phyloP scores from a whole-genome alignment of 2,329 filamentous ascomycete species.

The Sporothrix phasma region DNA sequence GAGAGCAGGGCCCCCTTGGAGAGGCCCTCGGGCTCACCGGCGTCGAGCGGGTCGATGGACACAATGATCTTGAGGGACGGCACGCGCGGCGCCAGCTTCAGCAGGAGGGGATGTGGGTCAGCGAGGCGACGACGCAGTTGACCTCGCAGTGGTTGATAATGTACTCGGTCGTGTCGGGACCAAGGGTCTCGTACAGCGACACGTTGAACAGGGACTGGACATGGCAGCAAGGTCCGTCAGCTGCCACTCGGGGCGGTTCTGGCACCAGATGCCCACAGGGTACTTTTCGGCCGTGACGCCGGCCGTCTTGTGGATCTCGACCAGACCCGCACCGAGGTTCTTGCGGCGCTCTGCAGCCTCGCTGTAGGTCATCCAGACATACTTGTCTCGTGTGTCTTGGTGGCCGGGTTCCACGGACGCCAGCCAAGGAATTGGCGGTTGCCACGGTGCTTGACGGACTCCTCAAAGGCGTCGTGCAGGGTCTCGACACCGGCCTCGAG shows the following conservation, averaged over 20 bases:
- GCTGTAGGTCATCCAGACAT: constrained; percentile 73
- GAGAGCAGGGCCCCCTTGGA: constrained; percentile 74
- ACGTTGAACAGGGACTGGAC: constrained; percentile 85
- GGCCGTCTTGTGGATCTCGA: constrained; percentile 66
- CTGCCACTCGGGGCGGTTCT: constrained; percentile 85
- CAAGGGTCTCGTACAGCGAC: constrained; percentile 92
- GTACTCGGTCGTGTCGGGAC: constrained; percentile 83
- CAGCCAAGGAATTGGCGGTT: constrained; percentile 68
- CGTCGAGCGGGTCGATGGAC: constrained; percentile 71
- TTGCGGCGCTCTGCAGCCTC: constrained; percentile 70
- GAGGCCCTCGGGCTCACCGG: constrained; percentile 63
- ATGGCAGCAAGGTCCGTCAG: constrained; percentile 80
- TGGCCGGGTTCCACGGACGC: constrained; percentile 66
- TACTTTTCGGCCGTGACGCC: constrained; percentile 59
- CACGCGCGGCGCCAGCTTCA: constrained; percentile 68
- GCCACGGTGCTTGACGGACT: constrained; percentile 49
- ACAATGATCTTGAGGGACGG: constrained; percentile 81
- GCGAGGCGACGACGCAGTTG: constrained; percentile 62
- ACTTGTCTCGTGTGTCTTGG: constrained; percentile 66
- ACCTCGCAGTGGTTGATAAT: constrained; percentile 87
- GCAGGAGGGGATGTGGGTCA: constrained; percentile 70
- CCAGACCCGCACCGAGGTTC: constrained; percentile 76
- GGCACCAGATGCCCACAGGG: constrained; percentile 74
- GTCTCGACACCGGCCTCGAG: constrained; percentile 63
- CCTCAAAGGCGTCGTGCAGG: constrained; percentile 72